Percentiles rank a stretch among this genome's conserved stretches.
Conservation (phyloP, 371 early-diverging fungal species). For the Mortierella sp. region DNA sequence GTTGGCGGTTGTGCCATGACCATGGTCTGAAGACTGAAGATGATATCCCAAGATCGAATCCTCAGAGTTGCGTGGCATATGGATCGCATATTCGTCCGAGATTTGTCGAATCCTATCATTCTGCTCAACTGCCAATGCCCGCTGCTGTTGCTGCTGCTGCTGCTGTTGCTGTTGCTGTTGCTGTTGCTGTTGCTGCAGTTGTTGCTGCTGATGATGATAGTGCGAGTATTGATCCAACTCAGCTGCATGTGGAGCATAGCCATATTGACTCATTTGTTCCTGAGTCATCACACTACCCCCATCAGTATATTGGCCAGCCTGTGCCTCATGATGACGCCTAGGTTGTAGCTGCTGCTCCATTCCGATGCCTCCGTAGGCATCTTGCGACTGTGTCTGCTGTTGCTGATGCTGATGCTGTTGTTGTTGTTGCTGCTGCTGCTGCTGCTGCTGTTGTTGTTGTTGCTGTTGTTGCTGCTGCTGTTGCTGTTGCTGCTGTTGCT, state of each 20-base stretch:
- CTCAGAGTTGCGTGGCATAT: slow-evolving; percentile 45
- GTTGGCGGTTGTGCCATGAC: neutral
- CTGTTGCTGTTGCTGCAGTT: slow-evolving; percentile 17
- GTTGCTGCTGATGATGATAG: slow-evolving; percentile 10
- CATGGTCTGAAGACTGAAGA: slow-evolving; percentile 10
- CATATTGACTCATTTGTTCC: too few species aligned
- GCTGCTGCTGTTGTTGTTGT: slow-evolving; percentile 10
- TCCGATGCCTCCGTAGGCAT: too few species aligned
- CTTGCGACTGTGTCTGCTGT: slow-evolving; percentile 6
- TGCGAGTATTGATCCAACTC: neutral
- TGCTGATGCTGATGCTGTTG: neutral
- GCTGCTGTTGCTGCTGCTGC: slow-evolving; percentile 9
- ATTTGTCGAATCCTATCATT: slow-evolving; percentile 32
- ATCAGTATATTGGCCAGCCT: neutral
- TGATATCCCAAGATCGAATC: slow-evolving; percentile 24
- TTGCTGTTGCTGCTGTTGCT: slow-evolving; percentile 28
- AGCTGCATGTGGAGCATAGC: neutral
- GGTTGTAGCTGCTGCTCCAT: too few species aligned
- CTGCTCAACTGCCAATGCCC: slow-evolving; percentile 10
- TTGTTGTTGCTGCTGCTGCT: slow-evolving; percentile 8
- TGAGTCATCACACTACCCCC: too few species aligned
- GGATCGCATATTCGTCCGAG: slow-evolving; percentile 43
- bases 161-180: slow-evolving; percentile 22
- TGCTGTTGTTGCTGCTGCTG: slow-evolving; percentile 28
- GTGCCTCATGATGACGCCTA: neutral